Conservation (phyloP, 2,329 filamentous ascomycete species). For the Alternaria consortialis region DNA sequence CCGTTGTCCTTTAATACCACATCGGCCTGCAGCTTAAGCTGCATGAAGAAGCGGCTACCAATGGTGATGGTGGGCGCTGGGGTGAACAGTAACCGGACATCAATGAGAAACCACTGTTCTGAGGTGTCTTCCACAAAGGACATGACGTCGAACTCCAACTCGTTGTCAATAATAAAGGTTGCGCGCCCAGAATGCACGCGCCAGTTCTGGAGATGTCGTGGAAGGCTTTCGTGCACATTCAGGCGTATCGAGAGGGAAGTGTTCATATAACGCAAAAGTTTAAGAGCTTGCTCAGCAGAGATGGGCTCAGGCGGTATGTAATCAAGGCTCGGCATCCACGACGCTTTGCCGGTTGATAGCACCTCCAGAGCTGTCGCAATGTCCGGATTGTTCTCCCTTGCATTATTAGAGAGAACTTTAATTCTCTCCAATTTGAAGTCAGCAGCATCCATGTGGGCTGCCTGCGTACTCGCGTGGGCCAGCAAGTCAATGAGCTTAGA, state of each 20-base stretch:
- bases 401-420: slow-evolving; percentile 75
- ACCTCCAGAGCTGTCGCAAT: slow-evolving; percentile 88
- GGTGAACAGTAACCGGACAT: slow-evolving; percentile 83
- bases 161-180: slow-evolving; percentile 81
- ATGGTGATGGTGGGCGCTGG: slow-evolving; percentile 70
- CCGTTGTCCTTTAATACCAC: slow-evolving; percentile 73
- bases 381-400: slow-evolving; percentile 87
- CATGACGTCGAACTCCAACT: slow-evolving; percentile 93
- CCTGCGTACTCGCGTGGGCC: slow-evolving; percentile 67
- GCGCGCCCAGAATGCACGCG: slow-evolving; percentile 84
- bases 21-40: slow-evolving; percentile 78
- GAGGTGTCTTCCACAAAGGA: slow-evolving; percentile 85
- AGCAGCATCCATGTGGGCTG: slow-evolving; percentile 48
- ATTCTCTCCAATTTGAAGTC: slow-evolving; percentile 71
- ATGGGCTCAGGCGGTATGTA: slow-evolving; percentile 80
- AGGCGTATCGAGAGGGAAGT: slow-evolving; percentile 82
- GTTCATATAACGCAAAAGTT: slow-evolving; percentile 81
- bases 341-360: slow-evolving; percentile 77
- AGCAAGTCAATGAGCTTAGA: slow-evolving; percentile 89
- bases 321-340: slow-evolving; percentile 81
- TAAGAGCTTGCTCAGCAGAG: slow-evolving; percentile 74
- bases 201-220: slow-evolving; percentile 79
- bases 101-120: slow-evolving; percentile 92
- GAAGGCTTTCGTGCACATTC: slow-evolving; percentile 85
- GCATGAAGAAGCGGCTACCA: slow-evolving; percentile 66